These are phyloP conservation scores for Hyphodiscus sp. DNA, from an alignment of 2,329 filamentous ascomycete genomes.

Conservation along the genomic window DNA sequence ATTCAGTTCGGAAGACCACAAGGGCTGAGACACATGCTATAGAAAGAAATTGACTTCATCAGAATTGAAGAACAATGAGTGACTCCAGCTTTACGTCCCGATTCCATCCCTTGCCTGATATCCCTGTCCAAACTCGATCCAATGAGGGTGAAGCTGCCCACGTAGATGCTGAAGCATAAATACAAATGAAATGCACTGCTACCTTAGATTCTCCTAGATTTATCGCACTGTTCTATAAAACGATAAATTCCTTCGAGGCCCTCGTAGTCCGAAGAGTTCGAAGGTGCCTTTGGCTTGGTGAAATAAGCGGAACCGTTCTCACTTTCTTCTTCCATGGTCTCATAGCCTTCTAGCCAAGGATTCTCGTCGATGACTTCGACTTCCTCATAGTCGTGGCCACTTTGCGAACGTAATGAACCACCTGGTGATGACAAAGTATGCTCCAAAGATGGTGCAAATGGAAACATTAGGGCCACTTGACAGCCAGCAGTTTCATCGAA, in stretches of 20 bases:
- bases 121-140: not conserved
- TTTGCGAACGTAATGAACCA: slow-evolving; percentile 37
- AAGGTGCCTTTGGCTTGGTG: slow-evolving; percentile 19
- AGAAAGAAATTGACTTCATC: not conserved
- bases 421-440: slow-evolving; percentile 23
- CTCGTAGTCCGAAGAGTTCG: slow-evolving; percentile 49
- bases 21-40: not conserved
- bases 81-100: not conserved
- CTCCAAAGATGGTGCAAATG: slow-evolving; percentile 66
- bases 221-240: slow-evolving; percentile 59
- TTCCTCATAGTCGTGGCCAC: slow-evolving; percentile 30
- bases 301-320: slow-evolving; percentile 28
- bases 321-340: slow-evolving; percentile 24
- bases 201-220: slow-evolving; percentile 14
- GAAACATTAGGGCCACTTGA: slow-evolving; percentile 73
- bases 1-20: not conserved
- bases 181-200: not conserved
- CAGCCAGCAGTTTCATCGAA: slow-evolving; percentile 64
- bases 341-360: slow-evolving; percentile 29
- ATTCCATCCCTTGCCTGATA: not conserved
- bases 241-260: slow-evolving; percentile 58
- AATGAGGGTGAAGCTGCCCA: not conserved
- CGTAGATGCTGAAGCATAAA: not conserved
- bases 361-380: slow-evolving; percentile 20
- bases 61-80: not conserved